Evolutionary conservation across 495 filamentous ascomycete genomes (phyloP).

Genomic region (Penicillium pancosmium): DNA sequence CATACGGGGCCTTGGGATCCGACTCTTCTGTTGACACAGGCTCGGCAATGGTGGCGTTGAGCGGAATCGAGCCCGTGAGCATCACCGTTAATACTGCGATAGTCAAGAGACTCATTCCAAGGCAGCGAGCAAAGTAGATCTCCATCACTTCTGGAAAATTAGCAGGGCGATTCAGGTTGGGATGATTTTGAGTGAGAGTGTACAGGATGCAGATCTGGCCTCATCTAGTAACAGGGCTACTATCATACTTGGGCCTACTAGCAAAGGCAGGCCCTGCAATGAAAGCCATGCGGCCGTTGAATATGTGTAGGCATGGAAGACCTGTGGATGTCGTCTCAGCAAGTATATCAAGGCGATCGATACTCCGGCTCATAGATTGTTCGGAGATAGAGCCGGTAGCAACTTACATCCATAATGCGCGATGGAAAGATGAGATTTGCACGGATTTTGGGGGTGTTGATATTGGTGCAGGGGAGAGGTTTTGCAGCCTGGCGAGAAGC

Average conservation of each 20-base stretch:
- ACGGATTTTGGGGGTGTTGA: background rate
- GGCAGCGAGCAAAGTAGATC: conserved; percentile 69
- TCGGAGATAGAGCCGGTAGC: background rate
- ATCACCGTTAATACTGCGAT: conserved; percentile 67
- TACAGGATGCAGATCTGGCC: conserved; percentile 57
- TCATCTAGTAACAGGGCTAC: conserved; percentile 62
- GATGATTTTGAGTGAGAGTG: conserved; percentile 15
- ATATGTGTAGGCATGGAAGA: conserved; percentile 68
- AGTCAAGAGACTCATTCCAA: conserved; percentile 68
- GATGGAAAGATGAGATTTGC: background rate
- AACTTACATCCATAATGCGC: conserved; percentile 22
- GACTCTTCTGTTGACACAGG: conserved; percentile 45
- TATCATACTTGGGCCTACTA: conserved; percentile 67
- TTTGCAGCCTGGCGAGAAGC: conserved; percentile 2
- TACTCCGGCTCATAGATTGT: background rate
- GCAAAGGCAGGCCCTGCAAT: conserved; percentile 66
- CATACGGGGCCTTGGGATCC: conserved; percentile 68
- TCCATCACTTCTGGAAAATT: conserved; percentile 56
- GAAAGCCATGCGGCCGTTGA: conserved; percentile 67
- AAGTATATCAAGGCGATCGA: background rate
- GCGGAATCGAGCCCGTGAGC: conserved; percentile 74
- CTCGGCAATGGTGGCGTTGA: conserved; percentile 53
- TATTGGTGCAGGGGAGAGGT: background rate
- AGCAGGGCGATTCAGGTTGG: background rate
- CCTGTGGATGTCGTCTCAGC: conserved; percentile 37